Conservation (phyloP, 2,329 filamentous ascomycete species). For the Aschersonia sp. region DNA sequence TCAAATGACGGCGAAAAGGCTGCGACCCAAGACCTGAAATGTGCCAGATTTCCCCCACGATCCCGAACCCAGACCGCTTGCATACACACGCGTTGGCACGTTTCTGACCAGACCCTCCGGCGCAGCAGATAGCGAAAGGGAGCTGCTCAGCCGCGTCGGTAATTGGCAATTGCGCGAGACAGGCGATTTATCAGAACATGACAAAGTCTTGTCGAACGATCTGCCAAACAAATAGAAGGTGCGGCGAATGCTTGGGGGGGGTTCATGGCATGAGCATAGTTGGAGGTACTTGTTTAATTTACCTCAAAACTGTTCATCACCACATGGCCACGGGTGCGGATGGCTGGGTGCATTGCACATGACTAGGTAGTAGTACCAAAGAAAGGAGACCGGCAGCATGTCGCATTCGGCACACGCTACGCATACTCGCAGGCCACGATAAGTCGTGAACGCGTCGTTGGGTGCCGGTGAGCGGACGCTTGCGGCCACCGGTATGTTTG, state of each 20-base stretch:
- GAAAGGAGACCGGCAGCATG: too few species aligned
- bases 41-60: not conserved
- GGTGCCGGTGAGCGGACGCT: not conserved
- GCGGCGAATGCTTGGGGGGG: not conserved
- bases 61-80: not conserved
- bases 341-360: not conserved
- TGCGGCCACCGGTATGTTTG: not conserved
- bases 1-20: not conserved
- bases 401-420: too few species aligned
- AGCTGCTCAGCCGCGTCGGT: too few species aligned
- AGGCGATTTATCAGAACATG: not conserved
- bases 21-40: not conserved
- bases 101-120: too few species aligned
- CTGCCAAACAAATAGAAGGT: not conserved
- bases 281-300: not conserved
- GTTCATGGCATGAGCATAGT: not conserved
- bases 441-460: too few species aligned
- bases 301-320: not conserved
- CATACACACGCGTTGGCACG: not conserved
- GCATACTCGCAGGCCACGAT: too few species aligned
- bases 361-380: not conserved
- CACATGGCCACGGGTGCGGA: not conserved
- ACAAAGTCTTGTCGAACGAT: too few species aligned
- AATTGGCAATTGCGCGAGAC: not conserved
- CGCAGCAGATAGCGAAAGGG: too few species aligned